Evolutionary conservation across 2,329 filamentous ascomycete species (phyloP).

Genomic region (Knufia petricola): DNA sequence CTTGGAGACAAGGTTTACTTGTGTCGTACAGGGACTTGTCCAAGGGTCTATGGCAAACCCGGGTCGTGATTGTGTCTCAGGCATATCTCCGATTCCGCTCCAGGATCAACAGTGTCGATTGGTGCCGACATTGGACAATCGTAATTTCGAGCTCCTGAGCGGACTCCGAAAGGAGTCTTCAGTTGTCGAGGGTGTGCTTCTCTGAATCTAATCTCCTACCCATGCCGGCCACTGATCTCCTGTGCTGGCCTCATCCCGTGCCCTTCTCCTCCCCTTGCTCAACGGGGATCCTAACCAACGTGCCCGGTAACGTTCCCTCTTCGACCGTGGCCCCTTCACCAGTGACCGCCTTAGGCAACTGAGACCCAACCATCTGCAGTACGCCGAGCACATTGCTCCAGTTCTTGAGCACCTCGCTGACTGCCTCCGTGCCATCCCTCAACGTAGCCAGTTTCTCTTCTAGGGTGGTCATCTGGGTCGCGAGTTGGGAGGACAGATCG

Average conservation of each 20-base stretch:
- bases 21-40: too few species aligned
- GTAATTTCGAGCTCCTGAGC: too few species aligned
- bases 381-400: constrained; percentile 57
- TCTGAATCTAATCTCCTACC: too few species aligned
- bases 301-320: constrained; percentile 14
- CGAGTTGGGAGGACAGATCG: constrained; percentile 51
- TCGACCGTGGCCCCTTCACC: neutral
- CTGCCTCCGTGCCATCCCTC: constrained; percentile 54
- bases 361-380: constrained; percentile 49
- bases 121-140: too few species aligned
- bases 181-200: too few species aligned
- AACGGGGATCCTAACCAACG: constrained; percentile 22
- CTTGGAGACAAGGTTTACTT: too few species aligned
- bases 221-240: too few species aligned
- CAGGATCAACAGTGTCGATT: too few species aligned
- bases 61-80: too few species aligned
- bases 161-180: too few species aligned
- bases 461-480: constrained; percentile 53
- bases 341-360: neutral
- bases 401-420: constrained; percentile 57
- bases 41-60: too few species aligned
- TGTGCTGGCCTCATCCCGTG: constrained; percentile 6
- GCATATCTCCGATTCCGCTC: too few species aligned
- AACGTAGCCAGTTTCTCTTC: constrained; percentile 52
- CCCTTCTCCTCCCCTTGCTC: constrained; percentile 2